Conservation (phyloP, 1,284 basidiomycete genomes). For the Sporisorium iseilematis-ciliati region DNA sequence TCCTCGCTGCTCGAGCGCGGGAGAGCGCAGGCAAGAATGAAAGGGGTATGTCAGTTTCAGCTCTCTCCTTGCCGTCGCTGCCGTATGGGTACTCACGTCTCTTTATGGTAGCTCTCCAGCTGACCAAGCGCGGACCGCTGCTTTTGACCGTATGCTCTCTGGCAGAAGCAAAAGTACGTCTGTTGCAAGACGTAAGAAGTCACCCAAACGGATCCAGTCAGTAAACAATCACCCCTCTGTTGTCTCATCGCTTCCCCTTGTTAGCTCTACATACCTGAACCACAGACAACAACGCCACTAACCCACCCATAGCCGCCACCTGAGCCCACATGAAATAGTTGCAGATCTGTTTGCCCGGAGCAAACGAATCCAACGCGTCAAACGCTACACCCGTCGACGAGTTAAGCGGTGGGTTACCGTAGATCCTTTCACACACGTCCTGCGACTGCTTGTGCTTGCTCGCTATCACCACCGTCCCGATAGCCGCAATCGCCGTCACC, state of each 20-base stretch:
- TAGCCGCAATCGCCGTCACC: conserved; percentile 18
- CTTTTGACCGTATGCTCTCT: conserved; percentile 50
- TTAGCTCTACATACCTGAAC: conserved; percentile 39
- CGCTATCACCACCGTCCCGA: conserved; percentile 35
- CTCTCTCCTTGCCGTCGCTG: neutral
- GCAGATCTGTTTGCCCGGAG: conserved; percentile 45
- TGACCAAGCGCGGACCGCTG: conserved; percentile 36
- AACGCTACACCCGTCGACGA: conserved; percentile 25
- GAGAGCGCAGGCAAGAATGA: too few species aligned
- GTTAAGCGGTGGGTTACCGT: conserved; percentile 46
- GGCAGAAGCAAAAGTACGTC: conserved; percentile 51
- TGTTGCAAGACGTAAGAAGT: conserved; percentile 5
- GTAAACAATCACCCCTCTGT: neutral
- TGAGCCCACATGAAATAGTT: conserved; percentile 51
- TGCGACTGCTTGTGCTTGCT: conserved; percentile 39
- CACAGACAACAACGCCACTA: conserved; percentile 33
- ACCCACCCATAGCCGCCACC: conserved; percentile 42
- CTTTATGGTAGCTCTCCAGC: conserved; percentile 18
- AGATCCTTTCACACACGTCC: conserved; percentile 40
- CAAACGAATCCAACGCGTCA: conserved; percentile 24
- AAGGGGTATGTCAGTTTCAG: conserved; percentile 1
- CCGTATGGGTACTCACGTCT: conserved; percentile 24
- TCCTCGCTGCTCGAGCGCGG: conserved; percentile 13
- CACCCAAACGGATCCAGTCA: neutral
- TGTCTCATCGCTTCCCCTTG: neutral